Evolutionary conservation across 1,139 yeast species (phyloP).

Genomic region (Tardiomyces depauwii): DNA sequence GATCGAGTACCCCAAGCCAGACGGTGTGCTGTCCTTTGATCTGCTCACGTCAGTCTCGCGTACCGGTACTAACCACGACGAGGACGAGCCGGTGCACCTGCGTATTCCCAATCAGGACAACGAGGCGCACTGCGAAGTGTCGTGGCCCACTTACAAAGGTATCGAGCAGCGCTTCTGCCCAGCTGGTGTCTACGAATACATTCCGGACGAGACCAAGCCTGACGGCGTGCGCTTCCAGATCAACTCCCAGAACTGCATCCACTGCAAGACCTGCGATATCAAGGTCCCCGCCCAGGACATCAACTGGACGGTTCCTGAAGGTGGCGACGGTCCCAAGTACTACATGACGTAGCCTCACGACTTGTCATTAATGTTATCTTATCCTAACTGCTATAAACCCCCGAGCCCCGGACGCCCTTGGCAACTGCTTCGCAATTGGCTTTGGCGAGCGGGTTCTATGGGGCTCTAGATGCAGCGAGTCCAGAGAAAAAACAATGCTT

Average conservation of each 20-base stretch:
- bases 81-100: constrained; percentile 84
- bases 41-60: constrained; percentile 84
- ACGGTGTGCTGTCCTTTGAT: constrained; percentile 81
- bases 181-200: constrained; percentile 94
- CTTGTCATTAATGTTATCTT: neutral
- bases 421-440: too few species aligned
- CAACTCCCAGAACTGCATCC: constrained; percentile 93
- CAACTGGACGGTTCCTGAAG: constrained; percentile 93
- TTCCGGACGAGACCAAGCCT: constrained; percentile 49
- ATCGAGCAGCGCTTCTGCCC: constrained; percentile 91
- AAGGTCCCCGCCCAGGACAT: constrained; percentile 93
- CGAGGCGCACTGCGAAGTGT: constrained; percentile 49
- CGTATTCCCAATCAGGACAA: constrained; percentile 62
- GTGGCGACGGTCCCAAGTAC: constrained; percentile 97
- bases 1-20: constrained; percentile 90
- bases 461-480: too few species aligned
- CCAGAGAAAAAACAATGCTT: too few species aligned
- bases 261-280: constrained; percentile 96
- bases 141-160: constrained; percentile 73
- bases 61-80: constrained; percentile 93
- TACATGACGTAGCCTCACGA: constrained; percentile 44
- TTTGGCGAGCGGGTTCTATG: too few species aligned
- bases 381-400: too few species aligned
- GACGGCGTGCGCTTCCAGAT: constrained; percentile 77
- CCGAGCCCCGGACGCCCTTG: too few species aligned